Evolutionary conservation across 176 grass and related monocot genomes (phyloP), one percentile per base, ranked within the genome.

Genomic region (Ananas comosus): DNA sequence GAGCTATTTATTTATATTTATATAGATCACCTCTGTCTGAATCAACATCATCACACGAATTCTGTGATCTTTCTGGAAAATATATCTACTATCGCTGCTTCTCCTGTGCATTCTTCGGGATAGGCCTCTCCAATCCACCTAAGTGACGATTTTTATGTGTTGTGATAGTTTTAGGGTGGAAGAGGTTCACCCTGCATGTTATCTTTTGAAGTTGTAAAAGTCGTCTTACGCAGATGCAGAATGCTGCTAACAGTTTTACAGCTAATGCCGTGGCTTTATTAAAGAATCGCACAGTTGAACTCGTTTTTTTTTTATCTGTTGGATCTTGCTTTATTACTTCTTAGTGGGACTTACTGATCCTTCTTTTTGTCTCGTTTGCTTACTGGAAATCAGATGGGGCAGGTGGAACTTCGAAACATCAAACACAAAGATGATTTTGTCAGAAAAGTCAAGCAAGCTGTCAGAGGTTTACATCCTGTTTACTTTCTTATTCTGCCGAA

Each of bases 361-460:
- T 3, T 19, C 12, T 57, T 17, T 59, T 1, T 59, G 14, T 7
- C 54, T 59, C 19, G 5, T n/a, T n/a, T 56, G 53, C 53, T 59
- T 8, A 67, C 42, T 69, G 69, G 23, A 56, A 53, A 12, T 54
- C 72, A 99, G 94, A 69, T 99, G 65, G 72, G 73, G 9, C 73
- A 70, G 58, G 80, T 88, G 51, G 50, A 80, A 12, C 87, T 99
- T 64, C 80, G 82, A 70, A 87, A 80, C 51, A 70, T 93, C 24
- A 86, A 64, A 74, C 92, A 56, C 74, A 87, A 89, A 88, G 75
- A 84, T 14, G 84, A 76, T 24, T 93, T 99, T 72, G 73, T 83
- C 51, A 72, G 16, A 70, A 82, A 73, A 65, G 79, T 99, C 42
- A 65, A 91, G 57, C 87, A 84, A 69, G 80, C 85, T 61, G 66